Percentiles rank a stretch among this genome's conserved stretches.
Evolutionary conservation across 2,329 filamentous ascomycete species (phyloP).

Genomic region (Talaromyces sp.): DNA sequence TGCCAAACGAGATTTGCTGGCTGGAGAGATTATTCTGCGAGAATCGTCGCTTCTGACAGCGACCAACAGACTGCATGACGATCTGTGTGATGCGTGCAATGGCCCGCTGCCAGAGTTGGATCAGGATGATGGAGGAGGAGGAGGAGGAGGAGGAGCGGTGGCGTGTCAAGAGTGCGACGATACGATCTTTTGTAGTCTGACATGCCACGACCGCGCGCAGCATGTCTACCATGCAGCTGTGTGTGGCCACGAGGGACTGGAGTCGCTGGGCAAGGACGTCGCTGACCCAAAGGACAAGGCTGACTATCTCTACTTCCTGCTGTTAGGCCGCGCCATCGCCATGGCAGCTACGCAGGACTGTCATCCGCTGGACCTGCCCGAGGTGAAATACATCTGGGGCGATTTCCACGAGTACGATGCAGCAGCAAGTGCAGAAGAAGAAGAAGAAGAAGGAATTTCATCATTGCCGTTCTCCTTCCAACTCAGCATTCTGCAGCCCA

Average conservation of each 20-base stretch:
- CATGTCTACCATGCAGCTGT: conserved; percentile 54
- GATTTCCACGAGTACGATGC: conserved; percentile 45
- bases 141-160: conserved; percentile 22
- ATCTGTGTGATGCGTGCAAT: conserved; percentile 86
- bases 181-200: conserved; percentile 55
- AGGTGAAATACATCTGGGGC: conserved; percentile 62
- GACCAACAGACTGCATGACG: conserved; percentile 80
- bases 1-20: conserved; percentile 79
- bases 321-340: conserved; percentile 55
- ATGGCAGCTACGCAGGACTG: conserved; percentile 56
- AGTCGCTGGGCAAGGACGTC: conserved; percentile 55
- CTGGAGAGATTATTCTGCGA: conserved; percentile 70
- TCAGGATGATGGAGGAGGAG: conserved; percentile 10
- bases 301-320: conserved; percentile 55
- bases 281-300: conserved; percentile 53
- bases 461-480: conserved; percentile 59
- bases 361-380: conserved; percentile 56
- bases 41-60: conserved; percentile 86
- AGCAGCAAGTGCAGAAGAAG: background rate
- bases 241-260: conserved; percentile 50
- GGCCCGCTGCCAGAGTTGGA: conserved; percentile 59
- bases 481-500: conserved; percentile 53
- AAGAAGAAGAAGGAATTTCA: conserved; percentile 21
- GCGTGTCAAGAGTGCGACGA: conserved; percentile 54
- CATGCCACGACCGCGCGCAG: conserved; percentile 53